Evolutionary conservation across 1,284 basidiomycete genomes (phyloP).

Genomic region (Pisolithus thermaeus): DNA sequence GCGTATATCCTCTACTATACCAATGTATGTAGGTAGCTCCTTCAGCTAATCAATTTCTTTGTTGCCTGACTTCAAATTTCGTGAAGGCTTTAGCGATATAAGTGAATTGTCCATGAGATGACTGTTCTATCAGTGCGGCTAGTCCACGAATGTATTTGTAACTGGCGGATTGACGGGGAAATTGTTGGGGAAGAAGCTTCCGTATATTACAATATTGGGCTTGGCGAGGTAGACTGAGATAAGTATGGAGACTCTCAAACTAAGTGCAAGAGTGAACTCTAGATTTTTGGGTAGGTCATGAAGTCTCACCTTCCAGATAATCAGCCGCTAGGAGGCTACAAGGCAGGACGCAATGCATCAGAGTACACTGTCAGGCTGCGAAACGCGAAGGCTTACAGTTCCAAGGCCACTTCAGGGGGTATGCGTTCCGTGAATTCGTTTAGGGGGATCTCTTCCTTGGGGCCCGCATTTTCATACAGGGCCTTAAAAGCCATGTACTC

Average conservation of each 20-base stretch:
- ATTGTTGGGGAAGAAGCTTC: too few species aligned
- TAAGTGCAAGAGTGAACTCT: not conserved
- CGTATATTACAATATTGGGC: too few species aligned
- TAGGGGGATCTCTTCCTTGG: slow-evolving; percentile 65
- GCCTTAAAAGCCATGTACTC: slow-evolving; percentile 81
- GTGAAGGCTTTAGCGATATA: too few species aligned
- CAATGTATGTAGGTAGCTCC: too few species aligned
- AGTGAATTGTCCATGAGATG: too few species aligned
- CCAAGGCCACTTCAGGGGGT: slow-evolving; percentile 74
- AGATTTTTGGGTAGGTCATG: not conserved
- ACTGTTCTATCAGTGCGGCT: too few species aligned
- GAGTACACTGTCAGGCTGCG: slow-evolving; percentile 1
- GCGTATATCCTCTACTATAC: too few species aligned
- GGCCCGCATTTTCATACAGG: slow-evolving; percentile 51
- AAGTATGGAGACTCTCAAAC: not conserved
- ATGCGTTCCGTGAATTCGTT: slow-evolving; percentile 72
- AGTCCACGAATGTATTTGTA: too few species aligned
- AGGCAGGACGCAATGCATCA: slow-evolving; percentile 1
- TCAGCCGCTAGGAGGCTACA: slow-evolving; percentile 65
- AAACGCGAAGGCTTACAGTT: slow-evolving; percentile 54
- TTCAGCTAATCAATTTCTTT: too few species aligned
- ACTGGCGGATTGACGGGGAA: too few species aligned
- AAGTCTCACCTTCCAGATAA: slow-evolving; percentile 57
- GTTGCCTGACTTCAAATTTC: too few species aligned
- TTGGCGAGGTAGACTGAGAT: too few species aligned